Conservation (phyloP, 345 rosid genomes). For the Angophora floribunda region DNA sequence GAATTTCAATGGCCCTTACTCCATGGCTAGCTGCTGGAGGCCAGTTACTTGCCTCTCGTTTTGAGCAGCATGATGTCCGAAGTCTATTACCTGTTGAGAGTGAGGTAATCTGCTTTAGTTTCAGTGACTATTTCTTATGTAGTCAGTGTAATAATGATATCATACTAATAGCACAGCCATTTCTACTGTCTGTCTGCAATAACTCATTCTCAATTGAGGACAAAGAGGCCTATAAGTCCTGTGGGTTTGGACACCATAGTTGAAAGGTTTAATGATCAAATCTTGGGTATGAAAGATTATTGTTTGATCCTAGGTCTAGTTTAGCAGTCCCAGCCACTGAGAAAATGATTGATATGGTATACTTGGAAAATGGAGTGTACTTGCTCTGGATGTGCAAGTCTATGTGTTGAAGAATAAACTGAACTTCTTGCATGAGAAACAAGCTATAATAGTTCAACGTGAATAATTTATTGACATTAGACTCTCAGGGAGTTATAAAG, state of each 20-base stretch:
- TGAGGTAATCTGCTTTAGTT: constrained; percentile 49
- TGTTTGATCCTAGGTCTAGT: background rate
- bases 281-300: background rate
- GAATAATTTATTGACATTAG: background rate
- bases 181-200: background rate
- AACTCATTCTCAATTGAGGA: background rate
- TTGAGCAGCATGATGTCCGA: constrained; percentile 93
- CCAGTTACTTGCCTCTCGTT: constrained; percentile 90
- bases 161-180: background rate
- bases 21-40: constrained; percentile 99
- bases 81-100: constrained; percentile 93
- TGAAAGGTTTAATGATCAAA: background rate
- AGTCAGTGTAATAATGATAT: background rate
- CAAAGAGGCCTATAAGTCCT: background rate
- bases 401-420: background rate
- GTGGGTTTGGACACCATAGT: background rate
- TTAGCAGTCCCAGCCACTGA: background rate
- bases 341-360: background rate
- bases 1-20: constrained; percentile 95
- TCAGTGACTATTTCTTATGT: background rate
- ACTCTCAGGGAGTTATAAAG: background rate
- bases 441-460: background rate
- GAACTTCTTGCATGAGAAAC: background rate
- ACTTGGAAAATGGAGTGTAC: background rate
- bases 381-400: background rate